phyloP scores from a whole-genome alignment of 306 rosid genomes.

The Casuarina equisetifolia region DNA sequence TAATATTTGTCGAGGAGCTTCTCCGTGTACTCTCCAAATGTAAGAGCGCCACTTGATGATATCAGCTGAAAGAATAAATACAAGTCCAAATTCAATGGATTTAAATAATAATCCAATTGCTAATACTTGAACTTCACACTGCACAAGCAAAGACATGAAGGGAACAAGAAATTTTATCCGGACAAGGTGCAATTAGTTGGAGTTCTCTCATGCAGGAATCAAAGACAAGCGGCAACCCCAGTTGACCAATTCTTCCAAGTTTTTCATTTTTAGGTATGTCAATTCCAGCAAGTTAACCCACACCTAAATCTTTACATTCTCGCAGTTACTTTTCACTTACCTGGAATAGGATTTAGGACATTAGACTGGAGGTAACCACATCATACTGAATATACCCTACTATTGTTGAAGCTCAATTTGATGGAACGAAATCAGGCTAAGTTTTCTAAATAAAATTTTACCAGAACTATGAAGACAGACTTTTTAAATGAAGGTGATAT shows the following conservation, averaged over 20 bases:
- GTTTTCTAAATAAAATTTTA: neutral
- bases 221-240: neutral
- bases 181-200: neutral
- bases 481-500: conserved; percentile 1
- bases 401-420: neutral
- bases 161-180: neutral
- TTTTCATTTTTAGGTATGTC: too few relatives aligned
- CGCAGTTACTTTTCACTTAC: neutral
- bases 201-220: neutral
- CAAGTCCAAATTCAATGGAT: neutral
- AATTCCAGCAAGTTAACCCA: neutral
- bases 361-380: neutral
- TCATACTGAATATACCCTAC: neutral
- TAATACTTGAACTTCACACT: neutral
- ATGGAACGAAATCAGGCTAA: neutral
- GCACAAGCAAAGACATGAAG: neutral
- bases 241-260: too few relatives aligned
- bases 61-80: conserved; percentile 51
- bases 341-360: neutral
- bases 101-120: conserved; percentile 5
- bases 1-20: conserved; percentile 87
- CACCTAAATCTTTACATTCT: neutral
- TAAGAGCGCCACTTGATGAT: conserved; percentile 58
- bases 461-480: neutral
- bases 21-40: conserved; percentile 91